Base-by-base conservation (phyloP, 768 basidiomycete species). In the Boletellus emodensis region DNA sequence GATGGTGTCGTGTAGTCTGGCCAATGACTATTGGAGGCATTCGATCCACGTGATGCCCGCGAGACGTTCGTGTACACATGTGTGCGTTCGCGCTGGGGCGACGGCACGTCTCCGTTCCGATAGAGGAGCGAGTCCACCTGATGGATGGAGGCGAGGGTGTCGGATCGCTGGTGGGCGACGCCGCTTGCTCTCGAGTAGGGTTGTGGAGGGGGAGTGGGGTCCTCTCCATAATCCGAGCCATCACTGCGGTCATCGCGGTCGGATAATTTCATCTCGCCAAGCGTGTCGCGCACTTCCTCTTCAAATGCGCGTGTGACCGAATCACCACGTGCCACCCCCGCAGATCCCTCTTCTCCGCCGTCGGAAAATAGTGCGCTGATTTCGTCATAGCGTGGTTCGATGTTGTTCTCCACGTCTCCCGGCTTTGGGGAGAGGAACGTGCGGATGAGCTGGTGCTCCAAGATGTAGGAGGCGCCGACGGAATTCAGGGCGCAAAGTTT, bases 371-470 rank as follows among this genome's bases (percentile, higher is more conserved):
- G 65, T 9, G 78, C 76, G 24, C 81, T 78, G 40, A 89, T 76
- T 62, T 84, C 81, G 47, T 75, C 72, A 18, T 73, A 73, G 13
- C 79, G 78, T 10, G 88, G 75, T 4, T 83, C 81, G 33, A 81
- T 75, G 40, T 83, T 79, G 47, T 81, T 83, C 54, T 84, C 85
- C 12, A 86, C 81, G 61, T 97, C 94, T 6, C 96, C 96, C 1
- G 90, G 84, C 61, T 88, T 89, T 15, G 87, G 75, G 6, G 88
- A 75, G 48, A 98, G 77, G 69, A 98, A 99, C 46, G 79, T 77
- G 47, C 93, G 81, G 36, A 96, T 80, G 36, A 94, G 81, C 12
- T 75, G 71, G 63, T 92, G 83, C 54, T 92, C 85, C 22, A 96
- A 72, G 49, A 99, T 82, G 64, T 94, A 87, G 39, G 83, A 83